Evolutionary conservation across 1,284 basidiomycete species (phyloP), one percentile per base, ranked within the genome.

Genomic region (Sphagnurus paluster): DNA sequence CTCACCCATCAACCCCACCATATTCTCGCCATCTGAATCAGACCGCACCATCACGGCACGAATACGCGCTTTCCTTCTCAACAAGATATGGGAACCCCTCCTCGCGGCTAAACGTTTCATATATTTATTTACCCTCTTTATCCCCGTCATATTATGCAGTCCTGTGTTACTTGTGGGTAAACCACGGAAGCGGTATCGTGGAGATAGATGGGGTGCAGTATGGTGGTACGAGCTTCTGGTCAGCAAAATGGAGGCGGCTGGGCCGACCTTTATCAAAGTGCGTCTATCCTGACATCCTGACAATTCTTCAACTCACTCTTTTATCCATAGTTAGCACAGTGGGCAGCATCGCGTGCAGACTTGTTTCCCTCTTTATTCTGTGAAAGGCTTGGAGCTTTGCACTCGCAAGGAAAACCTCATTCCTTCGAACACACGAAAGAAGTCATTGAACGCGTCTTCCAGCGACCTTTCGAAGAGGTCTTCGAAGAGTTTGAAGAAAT

Each of bases 181-280:
- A 23, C 75, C 77, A 2, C 72, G 78, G 52, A 69, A 69, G 35
- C 69, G 68, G 37, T 69, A 77, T 32, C 75, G 74, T 10, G 84
- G 87, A 24, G 90, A 93, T 53, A 78, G 80, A 57, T 90, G 87
- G 85, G 89, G 93, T 43, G 89, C 90, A 3, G 75, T 91, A 1
- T 97, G 92, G 94, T 99, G 97, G 97, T 99, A 98, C 65, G 78
- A 78, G 14, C 80, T 94, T 50, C 74, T 99, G 6, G 93, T 96
- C 11, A 72, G 73, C 44, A 88, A 88, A 64, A 98, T 99, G 95
- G 87, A 96, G 66, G 74, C 83, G 8, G 96, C 96, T 4, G 97
- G 97, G 1, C 97, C 97, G 3, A 97, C 94, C 0, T 99, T 99
- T 64, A 93, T 93, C 69, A 99, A 99, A 80, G 92, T 90, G 56